Evolutionary conservation across 139 green algal species (phyloP).

Genomic region (Micractinium sp.): DNA sequence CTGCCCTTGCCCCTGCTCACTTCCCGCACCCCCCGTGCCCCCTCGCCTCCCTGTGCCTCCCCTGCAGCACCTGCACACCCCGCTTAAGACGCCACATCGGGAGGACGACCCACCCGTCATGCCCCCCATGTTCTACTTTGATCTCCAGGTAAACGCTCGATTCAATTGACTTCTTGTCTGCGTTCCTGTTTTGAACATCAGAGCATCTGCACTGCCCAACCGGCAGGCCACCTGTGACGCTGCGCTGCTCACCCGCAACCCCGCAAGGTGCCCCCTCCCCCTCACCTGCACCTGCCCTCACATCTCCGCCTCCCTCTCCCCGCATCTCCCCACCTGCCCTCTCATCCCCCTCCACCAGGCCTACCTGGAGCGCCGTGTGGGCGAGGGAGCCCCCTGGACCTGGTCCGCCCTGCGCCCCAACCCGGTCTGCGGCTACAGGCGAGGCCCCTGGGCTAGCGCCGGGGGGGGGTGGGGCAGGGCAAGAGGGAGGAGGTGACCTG

Average conservation of each 20-base stretch:
- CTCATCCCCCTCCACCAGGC: background rate
- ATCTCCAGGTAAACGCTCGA: background rate
- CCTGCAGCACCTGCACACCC: background rate
- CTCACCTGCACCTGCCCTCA: background rate
- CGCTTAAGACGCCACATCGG: constrained; percentile 20
- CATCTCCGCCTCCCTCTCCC: background rate
- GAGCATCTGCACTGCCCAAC: background rate
- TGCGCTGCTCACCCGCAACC: background rate
- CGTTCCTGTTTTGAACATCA: too few species aligned
- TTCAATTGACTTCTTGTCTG: background rate
- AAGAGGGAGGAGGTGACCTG: background rate
- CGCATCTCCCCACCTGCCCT: background rate
- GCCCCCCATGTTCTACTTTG: constrained; percentile 30
- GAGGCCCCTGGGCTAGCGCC: background rate
- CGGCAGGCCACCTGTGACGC: background rate
- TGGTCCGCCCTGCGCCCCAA: constrained; percentile 41
- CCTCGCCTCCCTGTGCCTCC: background rate
- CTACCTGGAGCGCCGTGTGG: constrained; percentile 21
- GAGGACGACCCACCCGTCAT: constrained; percentile 29
- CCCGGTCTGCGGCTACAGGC: constrained; percentile 37
- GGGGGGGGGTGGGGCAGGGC: too few species aligned
- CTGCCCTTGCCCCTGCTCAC: too few species aligned
- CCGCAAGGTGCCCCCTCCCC: background rate
- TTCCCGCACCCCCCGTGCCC: background rate
- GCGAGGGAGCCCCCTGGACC: constrained; percentile 10